A percentile compares a stretch with the other conserved stretches of the same genome.
Conservation (phyloP, 345 rosid species). For the Cardamine resedifolia region DNA sequence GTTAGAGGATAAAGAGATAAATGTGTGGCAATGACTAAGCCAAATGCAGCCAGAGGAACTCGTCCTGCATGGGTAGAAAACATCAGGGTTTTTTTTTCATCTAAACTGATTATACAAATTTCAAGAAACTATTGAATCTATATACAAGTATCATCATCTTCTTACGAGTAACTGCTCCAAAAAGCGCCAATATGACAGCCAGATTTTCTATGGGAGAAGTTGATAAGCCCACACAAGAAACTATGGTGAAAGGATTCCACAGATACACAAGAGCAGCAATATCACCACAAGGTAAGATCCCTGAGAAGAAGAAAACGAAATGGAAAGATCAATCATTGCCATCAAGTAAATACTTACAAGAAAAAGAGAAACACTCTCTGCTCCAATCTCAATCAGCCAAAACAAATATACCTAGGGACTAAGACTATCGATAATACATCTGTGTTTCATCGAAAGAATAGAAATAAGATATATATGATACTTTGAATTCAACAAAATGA, state of each 20-base stretch:
- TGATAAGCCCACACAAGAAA: conserved; percentile 79
- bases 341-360: conserved; percentile 13
- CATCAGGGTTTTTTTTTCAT: neutral
- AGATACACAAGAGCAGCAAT: conserved; percentile 81
- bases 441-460: neutral
- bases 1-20: conserved; percentile 81
- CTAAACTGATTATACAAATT: conserved; percentile 5
- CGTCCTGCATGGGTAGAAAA: conserved; percentile 50
- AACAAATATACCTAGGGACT: neutral
- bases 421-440: neutral
- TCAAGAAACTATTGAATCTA: neutral
- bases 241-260: conserved; percentile 92
- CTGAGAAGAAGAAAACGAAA: conserved; percentile 42
- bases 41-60: conserved; percentile 88
- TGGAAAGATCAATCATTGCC: conserved; percentile 27
- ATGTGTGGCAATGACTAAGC: conserved; percentile 88
- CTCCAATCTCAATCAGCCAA: conserved; percentile 2
- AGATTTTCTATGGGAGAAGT: conserved; percentile 86
- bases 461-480: neutral
- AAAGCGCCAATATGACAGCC: conserved; percentile 59
- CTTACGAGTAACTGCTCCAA: conserved; percentile 82
- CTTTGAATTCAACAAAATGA: neutral
- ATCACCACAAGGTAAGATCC: conserved; percentile 61
- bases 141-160: conserved; percentile 21
- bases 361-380: neutral